These are phyloP conservation scores for Stylosanthes scabra DNA, from an alignment of 331 rosid genomes.

Conservation along the genomic window DNA sequence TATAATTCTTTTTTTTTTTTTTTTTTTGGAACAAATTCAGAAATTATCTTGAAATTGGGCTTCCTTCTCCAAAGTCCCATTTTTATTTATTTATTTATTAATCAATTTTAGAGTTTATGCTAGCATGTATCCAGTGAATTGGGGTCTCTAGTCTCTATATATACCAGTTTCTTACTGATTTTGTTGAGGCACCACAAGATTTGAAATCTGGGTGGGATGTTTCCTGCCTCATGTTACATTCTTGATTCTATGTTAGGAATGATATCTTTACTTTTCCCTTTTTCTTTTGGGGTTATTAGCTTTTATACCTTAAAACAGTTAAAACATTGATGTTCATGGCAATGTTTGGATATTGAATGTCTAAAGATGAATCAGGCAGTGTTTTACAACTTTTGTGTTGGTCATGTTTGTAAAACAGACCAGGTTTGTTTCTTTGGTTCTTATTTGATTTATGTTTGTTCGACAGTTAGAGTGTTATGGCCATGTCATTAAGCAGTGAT, in stretches of 20 bases:
- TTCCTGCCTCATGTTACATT: neutral
- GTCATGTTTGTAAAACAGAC: no score
- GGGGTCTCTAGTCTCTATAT: no score
- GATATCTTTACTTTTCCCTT: no score
- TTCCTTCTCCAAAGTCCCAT: no score
- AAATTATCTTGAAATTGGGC: neutral
- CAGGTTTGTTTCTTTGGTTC: no score
- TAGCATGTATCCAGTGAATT: no score
- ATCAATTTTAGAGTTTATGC: no score
- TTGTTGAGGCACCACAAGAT: neutral
- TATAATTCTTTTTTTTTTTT: neutral
- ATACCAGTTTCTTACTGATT: neutral
- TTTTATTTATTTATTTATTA: no score
- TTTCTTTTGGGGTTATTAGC: neutral
- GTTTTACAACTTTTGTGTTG: no score
- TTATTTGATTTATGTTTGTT: conserved; percentile 29
- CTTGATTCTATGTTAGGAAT: neutral
- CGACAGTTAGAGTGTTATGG: conserved; percentile 38
- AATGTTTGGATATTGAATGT: conserved; percentile 7
- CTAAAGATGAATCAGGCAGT: neutral
- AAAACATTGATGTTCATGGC: neutral
- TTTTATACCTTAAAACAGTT: conserved; percentile 1
- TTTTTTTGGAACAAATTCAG: neutral
- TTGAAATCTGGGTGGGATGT: neutral
- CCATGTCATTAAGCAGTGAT: conserved; percentile 64